Base-by-base conservation (phyloP, 257 asterid species). In the Lycium barbarum region DNA sequence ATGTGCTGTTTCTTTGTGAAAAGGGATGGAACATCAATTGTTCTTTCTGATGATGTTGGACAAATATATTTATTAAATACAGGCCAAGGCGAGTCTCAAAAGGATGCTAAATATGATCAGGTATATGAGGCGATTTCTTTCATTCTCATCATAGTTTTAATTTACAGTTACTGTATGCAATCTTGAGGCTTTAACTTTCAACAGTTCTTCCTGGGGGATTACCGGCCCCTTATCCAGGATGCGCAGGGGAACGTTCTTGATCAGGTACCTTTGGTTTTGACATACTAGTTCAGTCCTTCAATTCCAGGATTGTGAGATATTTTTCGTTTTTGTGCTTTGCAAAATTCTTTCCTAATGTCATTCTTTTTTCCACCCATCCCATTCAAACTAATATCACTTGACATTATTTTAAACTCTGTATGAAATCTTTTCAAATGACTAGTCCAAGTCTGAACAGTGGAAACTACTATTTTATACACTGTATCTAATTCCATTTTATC, bases 141-240 rank as follows among this genome's bases (percentile, higher is more conserved):
- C 36, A 54, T 55, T 66, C 63, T 78, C 33, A 15, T 53, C 66
- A 33, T 53, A 53, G 65, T 78, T 78, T 74, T 78, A 17, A 55
- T 85, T 66, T 20, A 40, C 59, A 20, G 74, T 83, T 68, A 18
- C 12, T 67, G 53, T 82, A n/a, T 11, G 74, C 35, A 74, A 86
- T 89, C 88, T 89, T 90, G 91, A 90, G 55, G 57, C 84, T 86
- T 15, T 87, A 45, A 38, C n/a, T 87, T 80, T 73, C 85, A 36
- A 89, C 95, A 96, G 99, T 96, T 96, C 90, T 96, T 96, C 91
- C 98, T 96, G 71, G 98, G 99, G 87, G 99, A 96, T 88, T 96
- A 96, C 86, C 97, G 98, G 85, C 97, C 98, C 74, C 97, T 96
- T 86, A 86, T 89, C 82, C 98, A 86, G 88, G 98, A 96, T 88